Evolutionary conservation across 768 basidiomycete species (phyloP).

Genomic region (Xerocomus spinulosus): DNA sequence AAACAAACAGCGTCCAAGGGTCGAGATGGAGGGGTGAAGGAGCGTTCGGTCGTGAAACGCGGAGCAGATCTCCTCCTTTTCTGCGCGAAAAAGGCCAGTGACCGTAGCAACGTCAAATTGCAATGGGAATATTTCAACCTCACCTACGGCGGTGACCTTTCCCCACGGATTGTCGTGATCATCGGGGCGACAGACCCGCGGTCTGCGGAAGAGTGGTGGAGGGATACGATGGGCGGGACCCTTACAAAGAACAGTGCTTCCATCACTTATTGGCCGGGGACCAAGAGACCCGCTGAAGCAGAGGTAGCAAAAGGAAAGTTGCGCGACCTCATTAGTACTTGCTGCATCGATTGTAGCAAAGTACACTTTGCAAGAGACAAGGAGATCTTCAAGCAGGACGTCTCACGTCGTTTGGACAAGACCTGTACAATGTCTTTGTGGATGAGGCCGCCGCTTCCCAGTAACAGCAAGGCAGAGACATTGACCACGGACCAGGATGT

Average conservation of each 20-base stretch:
- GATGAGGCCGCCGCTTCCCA: background rate
- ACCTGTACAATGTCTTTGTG: background rate
- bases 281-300: background rate
- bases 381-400: slow-evolving; percentile 9
- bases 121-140: slow-evolving; percentile 24
- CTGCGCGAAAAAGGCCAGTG: slow-evolving; percentile 11
- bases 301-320: slow-evolving; percentile 6
- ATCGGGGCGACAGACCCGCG: slow-evolving; percentile 13
- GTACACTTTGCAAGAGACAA: slow-evolving; percentile 4
- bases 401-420: slow-evolving; percentile 5
- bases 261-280: slow-evolving; percentile 18
- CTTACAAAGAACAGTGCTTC: slow-evolving; percentile 1
- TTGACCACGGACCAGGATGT: slow-evolving; percentile 4
- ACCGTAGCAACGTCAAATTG: slow-evolving; percentile 7
- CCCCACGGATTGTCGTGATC: slow-evolving; percentile 22
- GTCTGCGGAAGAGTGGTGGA: slow-evolving; percentile 23
- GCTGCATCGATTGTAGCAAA: slow-evolving; percentile 25
- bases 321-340: slow-evolving; percentile 13
- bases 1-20: background rate
- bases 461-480: background rate
- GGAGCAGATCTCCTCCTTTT: slow-evolving; percentile 23
- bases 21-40: slow-evolving; percentile 4
- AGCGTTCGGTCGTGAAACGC: slow-evolving; percentile 12
- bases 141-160: slow-evolving; percentile 24
- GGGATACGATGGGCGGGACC: background rate